These are phyloP conservation scores for Teunomyces cretensis DNA, from an alignment of 805 yeast species.

Conservation along the genomic window DNA sequence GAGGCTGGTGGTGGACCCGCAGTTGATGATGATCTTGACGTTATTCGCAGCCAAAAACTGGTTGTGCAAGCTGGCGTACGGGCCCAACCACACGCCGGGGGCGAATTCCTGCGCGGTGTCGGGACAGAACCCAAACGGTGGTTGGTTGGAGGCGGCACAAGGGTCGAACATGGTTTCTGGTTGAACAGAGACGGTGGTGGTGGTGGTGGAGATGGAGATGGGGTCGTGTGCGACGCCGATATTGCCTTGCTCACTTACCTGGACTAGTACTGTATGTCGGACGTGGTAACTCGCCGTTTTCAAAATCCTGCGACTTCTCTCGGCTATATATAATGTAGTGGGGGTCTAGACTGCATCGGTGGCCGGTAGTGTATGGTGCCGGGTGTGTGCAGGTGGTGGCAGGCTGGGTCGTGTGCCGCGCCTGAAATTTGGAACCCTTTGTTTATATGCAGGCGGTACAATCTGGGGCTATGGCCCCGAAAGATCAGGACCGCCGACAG, in stretches of 20 bases:
- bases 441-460: too few relatives aligned
- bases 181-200: neutral
- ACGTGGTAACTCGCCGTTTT: too few relatives aligned
- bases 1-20: constrained; percentile 33
- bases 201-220: too few relatives aligned
- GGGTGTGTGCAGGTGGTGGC: neutral
- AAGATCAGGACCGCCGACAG: too few relatives aligned
- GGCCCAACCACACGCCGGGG: constrained; percentile 31
- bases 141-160: constrained; percentile 32
- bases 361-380: neutral
- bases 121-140: constrained; percentile 23
- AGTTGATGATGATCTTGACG: constrained; percentile 40
- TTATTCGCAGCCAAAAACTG: constrained; percentile 15
- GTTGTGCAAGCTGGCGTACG: constrained; percentile 12
- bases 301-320: neutral
- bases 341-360: neutral
- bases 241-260: neutral
- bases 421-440: too few relatives aligned
- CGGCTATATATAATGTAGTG: neutral
- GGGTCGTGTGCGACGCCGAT: neutral
- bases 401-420: too few relatives aligned
- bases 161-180: constrained; percentile 31
- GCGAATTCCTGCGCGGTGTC: constrained; percentile 14
- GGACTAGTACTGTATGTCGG: neutral
- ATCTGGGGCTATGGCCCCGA: too few relatives aligned